A percentile compares a stretch with the other conserved stretches of the same genome.
Evolutionary conservation across 2,329 filamentous ascomycete genomes (phyloP).

Genomic region (Diaporthe sp.): DNA sequence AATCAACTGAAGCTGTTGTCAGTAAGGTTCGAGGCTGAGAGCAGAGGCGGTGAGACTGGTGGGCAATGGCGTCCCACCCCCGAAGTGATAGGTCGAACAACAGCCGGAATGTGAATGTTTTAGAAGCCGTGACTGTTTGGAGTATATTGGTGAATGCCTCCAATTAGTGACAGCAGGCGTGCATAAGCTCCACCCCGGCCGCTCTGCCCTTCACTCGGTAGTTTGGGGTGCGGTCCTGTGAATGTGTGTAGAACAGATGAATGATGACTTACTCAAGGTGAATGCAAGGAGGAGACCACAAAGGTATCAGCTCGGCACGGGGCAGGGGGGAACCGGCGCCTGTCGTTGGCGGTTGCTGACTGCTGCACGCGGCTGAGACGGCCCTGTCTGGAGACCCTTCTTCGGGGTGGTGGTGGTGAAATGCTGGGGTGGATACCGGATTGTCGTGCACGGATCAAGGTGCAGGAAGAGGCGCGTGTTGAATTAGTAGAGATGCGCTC

Average conservation of each 20-base stretch:
- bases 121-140: constrained; percentile 11
- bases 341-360: constrained; percentile 9
- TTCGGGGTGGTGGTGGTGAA: constrained; percentile 27
- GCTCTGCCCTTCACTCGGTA: background rate
- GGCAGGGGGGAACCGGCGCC: background rate
- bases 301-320: constrained; percentile 9
- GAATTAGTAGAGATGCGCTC: constrained; percentile 33
- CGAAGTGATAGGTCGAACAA: constrained; percentile 29
- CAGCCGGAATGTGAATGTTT: background rate
- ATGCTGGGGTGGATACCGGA: constrained; percentile 32
- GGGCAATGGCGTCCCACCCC: background rate
- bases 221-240: background rate
- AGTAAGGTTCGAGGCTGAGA: constrained; percentile 14
- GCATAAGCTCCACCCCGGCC: background rate
- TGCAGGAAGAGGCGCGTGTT: constrained; percentile 34
- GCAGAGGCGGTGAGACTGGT: constrained; percentile 21
- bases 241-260: background rate
- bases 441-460: constrained; percentile 35
- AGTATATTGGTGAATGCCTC: constrained; percentile 10
- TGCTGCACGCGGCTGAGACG: constrained; percentile 7
- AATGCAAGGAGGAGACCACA: background rate
- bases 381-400: background rate
- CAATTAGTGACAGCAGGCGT: background rate
- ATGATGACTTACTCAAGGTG: constrained; percentile 17
- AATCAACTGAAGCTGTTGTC: constrained; percentile 27